Evolutionary conservation across 148 eudicot genomes (phyloP).

Genomic region (Selenicereus undatus): DNA sequence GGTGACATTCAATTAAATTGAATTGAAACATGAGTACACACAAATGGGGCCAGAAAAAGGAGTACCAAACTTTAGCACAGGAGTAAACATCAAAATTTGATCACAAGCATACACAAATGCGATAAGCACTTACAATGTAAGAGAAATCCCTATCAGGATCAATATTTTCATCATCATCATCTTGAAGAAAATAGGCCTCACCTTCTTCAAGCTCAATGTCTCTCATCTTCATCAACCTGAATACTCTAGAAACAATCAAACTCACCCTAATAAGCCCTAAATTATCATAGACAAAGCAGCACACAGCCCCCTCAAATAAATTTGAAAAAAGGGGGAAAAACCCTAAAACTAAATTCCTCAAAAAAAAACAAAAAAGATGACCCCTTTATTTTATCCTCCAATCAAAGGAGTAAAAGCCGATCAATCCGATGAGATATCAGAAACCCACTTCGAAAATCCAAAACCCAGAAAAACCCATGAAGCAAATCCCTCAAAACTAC

Average conservation of each 20-base stretch:
- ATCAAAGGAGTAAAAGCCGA: slow-evolving; percentile 22
- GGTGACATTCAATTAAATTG: background rate
- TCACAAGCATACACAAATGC: slow-evolving; percentile 11
- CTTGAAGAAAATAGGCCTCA: slow-evolving; percentile 29
- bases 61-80: background rate
- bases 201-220: slow-evolving; percentile 41
- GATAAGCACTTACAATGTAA: slow-evolving; percentile 40
- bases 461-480: slow-evolving; percentile 62
- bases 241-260: slow-evolving; percentile 15
- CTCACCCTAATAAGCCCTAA: slow-evolving; percentile 27
- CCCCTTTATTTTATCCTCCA: slow-evolving; percentile 6
- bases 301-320: slow-evolving; percentile 13
- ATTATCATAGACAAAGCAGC: slow-evolving; percentile 12
- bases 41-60: background rate
- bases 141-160: slow-evolving; percentile 47
- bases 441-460: slow-evolving; percentile 55
- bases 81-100: background rate
- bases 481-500: slow-evolving; percentile 47
- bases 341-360: slow-evolving; percentile 16
- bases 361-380: background rate
- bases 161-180: slow-evolving; percentile 41
- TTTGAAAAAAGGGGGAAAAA: slow-evolving; percentile 8
- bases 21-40: background rate
- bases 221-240: slow-evolving; percentile 35
- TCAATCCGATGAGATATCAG: slow-evolving; percentile 24